Percentiles rank a stretch among this genome's conserved stretches.
Evolutionary conservation across 352 stramenopile species (phyloP).

Genomic region (Globisporangium nodosum): DNA sequence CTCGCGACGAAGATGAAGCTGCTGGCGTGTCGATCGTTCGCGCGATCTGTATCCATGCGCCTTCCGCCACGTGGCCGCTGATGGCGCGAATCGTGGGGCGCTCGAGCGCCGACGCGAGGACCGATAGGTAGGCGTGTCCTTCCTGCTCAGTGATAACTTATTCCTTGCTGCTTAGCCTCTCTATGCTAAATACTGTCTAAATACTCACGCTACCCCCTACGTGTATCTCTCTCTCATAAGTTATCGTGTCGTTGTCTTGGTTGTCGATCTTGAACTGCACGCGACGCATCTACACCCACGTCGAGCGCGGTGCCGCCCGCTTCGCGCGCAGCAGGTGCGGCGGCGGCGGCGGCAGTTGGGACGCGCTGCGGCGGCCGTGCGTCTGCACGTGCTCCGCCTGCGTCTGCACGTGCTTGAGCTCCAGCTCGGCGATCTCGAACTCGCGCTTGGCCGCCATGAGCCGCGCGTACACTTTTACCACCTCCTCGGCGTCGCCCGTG

Average conservation of each 20-base stretch:
- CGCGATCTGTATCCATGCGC: neutral
- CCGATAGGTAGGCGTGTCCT: neutral
- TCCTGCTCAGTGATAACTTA: conserved; percentile 12
- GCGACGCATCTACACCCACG: conserved; percentile 7
- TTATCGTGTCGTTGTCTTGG: conserved; percentile 3
- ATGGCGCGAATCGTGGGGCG: neutral
- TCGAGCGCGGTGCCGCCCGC: conserved; percentile 7
- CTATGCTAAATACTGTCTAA: conserved; percentile 17
- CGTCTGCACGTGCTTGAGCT: conserved; percentile 15
- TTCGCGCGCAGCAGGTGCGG: conserved; percentile 5
- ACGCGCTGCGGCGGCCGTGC: conserved; percentile 13
- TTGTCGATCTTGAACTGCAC: neutral
- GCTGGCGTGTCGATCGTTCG: neutral
- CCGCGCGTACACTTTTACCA: conserved; percentile 17
- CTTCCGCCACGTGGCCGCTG: neutral
- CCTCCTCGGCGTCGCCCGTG: conserved; percentile 12
- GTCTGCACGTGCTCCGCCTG: conserved; percentile 9
- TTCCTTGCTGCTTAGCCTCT: conserved; percentile 1
- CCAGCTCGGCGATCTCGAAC: conserved; percentile 15
- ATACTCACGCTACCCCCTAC: conserved; percentile 9
- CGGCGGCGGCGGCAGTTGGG: conserved; percentile 6
- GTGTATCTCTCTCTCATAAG: conserved; percentile 2
- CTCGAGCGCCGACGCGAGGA: neutral
- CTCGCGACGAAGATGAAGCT: neutral
- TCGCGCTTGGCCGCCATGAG: conserved; percentile 15